Conservation (phyloP, 441 rosid species). For the Macaranga tanarius region DNA sequence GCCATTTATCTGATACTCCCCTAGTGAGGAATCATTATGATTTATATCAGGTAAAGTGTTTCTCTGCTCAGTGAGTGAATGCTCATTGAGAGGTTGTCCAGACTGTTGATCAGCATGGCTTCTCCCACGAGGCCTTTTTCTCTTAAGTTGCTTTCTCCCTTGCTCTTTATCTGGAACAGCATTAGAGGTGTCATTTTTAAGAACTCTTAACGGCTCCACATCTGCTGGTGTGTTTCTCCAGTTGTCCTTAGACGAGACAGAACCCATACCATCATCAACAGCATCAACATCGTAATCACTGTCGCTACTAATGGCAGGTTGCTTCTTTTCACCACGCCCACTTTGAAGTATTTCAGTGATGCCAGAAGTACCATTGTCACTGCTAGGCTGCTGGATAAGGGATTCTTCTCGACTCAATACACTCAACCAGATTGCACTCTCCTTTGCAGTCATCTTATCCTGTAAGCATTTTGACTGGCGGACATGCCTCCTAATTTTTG, state of each 20-base stretch:
- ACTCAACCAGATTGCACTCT: slow-evolving; percentile 96
- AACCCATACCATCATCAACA: slow-evolving; percentile 61
- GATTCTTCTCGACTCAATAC: slow-evolving; percentile 88
- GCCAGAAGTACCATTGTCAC: slow-evolving; percentile 85
- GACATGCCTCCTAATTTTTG: slow-evolving; percentile 87
- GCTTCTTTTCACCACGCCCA: slow-evolving; percentile 46
- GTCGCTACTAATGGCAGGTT: slow-evolving; percentile 52
- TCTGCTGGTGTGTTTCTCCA: slow-evolving; percentile 41
- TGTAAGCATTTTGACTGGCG: slow-evolving; percentile 98
- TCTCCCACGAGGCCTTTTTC: slow-evolving; percentile 45
- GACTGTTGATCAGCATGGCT: slow-evolving; percentile 36
- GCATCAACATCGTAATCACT: slow-evolving; percentile 86
- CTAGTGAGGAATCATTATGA: slow-evolving; percentile 36
- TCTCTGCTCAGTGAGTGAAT: slow-evolving; percentile 36
- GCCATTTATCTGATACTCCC: slow-evolving; percentile 40
- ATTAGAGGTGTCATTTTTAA: slow-evolving; percentile 21
- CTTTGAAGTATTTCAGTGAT: slow-evolving; percentile 62
- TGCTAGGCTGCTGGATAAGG: slow-evolving; percentile 65
- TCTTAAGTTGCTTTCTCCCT: slow-evolving; percentile 42
- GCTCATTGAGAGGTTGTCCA: slow-evolving; percentile 32
- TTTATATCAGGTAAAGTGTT: slow-evolving; percentile 59
- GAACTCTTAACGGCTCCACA: slow-evolving; percentile 29
- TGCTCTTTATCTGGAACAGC: slow-evolving; percentile 34
- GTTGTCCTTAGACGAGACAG: slow-evolving; percentile 76
- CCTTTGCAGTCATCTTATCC: slow-evolving; percentile 99